These are phyloP conservation scores for Metschnikowia lunata DNA, from an alignment of 805 yeast genomes.

Conservation along the genomic window DNA sequence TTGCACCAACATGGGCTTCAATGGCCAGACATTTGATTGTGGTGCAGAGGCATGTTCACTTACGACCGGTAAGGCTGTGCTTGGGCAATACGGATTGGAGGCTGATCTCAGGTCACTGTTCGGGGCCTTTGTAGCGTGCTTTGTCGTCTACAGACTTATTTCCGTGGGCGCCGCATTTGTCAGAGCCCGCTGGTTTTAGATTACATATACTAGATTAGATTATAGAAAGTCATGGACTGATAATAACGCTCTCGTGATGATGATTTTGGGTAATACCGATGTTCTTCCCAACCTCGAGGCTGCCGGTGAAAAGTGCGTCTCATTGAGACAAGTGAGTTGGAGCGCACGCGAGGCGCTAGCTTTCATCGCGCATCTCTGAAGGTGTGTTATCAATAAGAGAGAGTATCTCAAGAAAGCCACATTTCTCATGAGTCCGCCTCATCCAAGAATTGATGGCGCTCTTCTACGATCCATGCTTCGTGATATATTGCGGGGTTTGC, in stretches of 20 bases:
- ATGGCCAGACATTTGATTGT: slow-evolving; percentile 50
- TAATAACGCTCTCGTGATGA: no score
- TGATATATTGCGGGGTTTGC: slow-evolving; percentile 12
- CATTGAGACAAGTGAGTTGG: no score
- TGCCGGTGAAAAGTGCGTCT: no score
- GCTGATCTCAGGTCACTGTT: slow-evolving; percentile 33
- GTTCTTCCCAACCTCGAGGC: no score
- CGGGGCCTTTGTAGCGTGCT: slow-evolving; percentile 36
- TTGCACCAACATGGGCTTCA: slow-evolving; percentile 56
- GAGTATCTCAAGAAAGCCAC: no score
- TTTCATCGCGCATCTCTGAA: no score
- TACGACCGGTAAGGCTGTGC: slow-evolving; percentile 51
- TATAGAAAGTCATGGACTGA: no score
- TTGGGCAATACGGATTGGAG: slow-evolving; percentile 46
- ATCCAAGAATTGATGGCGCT: background rate
- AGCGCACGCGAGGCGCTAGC: no score
- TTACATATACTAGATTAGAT: no score
- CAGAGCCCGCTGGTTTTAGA: slow-evolving; percentile 24
- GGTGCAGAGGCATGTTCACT: slow-evolving; percentile 42
- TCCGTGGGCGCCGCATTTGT: slow-evolving; percentile 26
- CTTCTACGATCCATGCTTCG: slow-evolving; percentile 14
- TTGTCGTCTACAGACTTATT: slow-evolving; percentile 39
- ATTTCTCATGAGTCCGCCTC: no score
- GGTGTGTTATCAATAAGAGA: no score
- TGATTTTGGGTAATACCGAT: no score